These are phyloP conservation scores for Bipolaris oryzae DNA, from an alignment of 2,329 filamentous ascomycete species.

Conservation along the genomic window DNA sequence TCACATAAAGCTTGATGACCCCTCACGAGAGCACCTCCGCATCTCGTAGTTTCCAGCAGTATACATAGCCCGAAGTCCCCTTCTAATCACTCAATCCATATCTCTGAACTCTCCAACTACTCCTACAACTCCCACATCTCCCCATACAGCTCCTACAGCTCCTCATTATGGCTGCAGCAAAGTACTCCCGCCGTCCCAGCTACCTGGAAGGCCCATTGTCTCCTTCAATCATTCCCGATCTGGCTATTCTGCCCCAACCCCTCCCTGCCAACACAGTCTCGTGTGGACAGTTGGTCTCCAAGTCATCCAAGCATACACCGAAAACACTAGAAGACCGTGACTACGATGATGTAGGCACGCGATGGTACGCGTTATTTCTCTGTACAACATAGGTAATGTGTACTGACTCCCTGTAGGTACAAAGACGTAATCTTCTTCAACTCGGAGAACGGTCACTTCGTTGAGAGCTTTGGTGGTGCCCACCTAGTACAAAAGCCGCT, in stretches of 20 bases:
- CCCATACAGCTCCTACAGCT: conserved; percentile 8
- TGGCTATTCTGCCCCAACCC: conserved; percentile 39
- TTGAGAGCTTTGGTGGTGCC: conserved; percentile 39
- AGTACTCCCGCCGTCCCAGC: conserved; percentile 37
- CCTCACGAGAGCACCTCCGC: conserved; percentile 40
- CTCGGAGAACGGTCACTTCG: conserved; percentile 29
- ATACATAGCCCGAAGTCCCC: conserved; percentile 16
- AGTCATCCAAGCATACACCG: conserved; percentile 36
- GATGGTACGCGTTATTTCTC: conserved; percentile 28
- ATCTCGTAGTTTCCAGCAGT: conserved; percentile 13
- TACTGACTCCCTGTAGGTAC: conserved; percentile 20
- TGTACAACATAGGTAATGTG: too few species aligned
- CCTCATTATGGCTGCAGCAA: conserved; percentile 32
- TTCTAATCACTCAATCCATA: neutral
- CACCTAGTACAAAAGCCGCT: conserved; percentile 39
- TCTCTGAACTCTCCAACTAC: neutral
- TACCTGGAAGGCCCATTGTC: conserved; percentile 38
- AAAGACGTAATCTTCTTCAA: conserved; percentile 45
- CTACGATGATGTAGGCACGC: conserved; percentile 44
- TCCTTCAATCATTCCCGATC: conserved; percentile 40
- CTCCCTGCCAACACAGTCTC: conserved; percentile 34
- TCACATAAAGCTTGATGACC: conserved; percentile 45
- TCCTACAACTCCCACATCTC: conserved; percentile 1
- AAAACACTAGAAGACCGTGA: conserved; percentile 40
- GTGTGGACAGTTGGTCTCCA: conserved; percentile 44